phyloP scores from a whole-genome alignment of 495 filamentous ascomycete genomes.

The Trichodelitschia bisporula region DNA sequence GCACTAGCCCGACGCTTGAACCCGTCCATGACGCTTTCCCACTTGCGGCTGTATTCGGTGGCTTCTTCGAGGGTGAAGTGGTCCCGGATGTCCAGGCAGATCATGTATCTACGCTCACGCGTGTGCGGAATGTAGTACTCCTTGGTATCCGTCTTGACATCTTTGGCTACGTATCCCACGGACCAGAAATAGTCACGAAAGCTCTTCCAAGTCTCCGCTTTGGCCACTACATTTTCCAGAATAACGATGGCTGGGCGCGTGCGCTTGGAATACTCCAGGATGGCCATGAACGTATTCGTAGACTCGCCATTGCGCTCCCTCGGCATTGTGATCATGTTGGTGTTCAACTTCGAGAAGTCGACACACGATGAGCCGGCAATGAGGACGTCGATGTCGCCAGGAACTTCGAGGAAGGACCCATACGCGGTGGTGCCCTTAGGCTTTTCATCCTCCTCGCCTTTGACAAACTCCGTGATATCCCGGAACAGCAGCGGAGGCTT shows the following conservation, averaged over 20 bases:
- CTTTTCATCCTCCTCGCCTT: slow-evolving; percentile 17
- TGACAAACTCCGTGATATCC: slow-evolving; percentile 37
- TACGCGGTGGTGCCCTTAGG: slow-evolving; percentile 42
- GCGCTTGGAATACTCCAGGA: slow-evolving; percentile 28
- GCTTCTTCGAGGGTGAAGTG: slow-evolving; percentile 10
- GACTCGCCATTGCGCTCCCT: slow-evolving; percentile 39
- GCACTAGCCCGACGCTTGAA: slow-evolving; percentile 36
- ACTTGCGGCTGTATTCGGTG: no score
- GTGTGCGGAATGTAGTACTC: slow-evolving; percentile 64
- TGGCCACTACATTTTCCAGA: slow-evolving; percentile 41
- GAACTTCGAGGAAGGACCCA: slow-evolving; percentile 32
- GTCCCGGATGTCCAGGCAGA: slow-evolving; percentile 29
- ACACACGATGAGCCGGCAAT: slow-evolving; percentile 59
- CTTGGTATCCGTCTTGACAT: slow-evolving; percentile 2
- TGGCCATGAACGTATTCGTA: slow-evolving; percentile 38
- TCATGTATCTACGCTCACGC: slow-evolving; percentile 43
- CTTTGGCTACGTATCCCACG: slow-evolving; percentile 24
- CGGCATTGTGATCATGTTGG: slow-evolving; percentile 21
- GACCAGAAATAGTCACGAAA: slow-evolving; percentile 1
- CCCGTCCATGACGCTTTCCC: slow-evolving; percentile 16
- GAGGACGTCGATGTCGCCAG: slow-evolving; percentile 36
- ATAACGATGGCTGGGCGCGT: slow-evolving; percentile 39
- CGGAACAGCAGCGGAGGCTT: slow-evolving; percentile 36
- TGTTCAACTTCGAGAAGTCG: slow-evolving; percentile 40
- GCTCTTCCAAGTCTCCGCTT: slow-evolving; percentile 1